A percentile compares a stretch with the other conserved stretches of the same genome.
These are phyloP conservation scores for Lichtheimia ornata DNA, from an alignment of 371 early-diverging fungal genomes.

Conservation along the genomic window DNA sequence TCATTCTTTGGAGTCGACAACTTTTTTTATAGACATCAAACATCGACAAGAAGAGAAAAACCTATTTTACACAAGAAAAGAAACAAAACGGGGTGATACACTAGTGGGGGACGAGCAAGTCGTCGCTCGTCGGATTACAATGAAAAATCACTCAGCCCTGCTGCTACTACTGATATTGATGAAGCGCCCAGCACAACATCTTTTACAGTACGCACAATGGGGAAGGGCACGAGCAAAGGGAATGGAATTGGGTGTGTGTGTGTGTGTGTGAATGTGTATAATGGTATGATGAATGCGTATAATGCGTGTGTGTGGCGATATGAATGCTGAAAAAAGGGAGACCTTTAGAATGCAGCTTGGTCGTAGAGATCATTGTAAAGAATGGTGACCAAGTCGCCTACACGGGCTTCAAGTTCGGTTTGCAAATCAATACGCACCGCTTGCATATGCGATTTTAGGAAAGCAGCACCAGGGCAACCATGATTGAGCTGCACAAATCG, in stretches of 20 bases:
- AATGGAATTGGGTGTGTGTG: background rate
- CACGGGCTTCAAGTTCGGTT: constrained; percentile 14
- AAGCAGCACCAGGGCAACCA: background rate
- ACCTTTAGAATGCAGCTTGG: background rate
- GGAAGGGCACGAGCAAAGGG: too few species aligned
- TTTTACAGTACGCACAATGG: too few species aligned
- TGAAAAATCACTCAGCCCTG: too few species aligned
- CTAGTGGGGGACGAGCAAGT: too few species aligned
- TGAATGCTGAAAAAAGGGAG: background rate
- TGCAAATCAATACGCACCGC: constrained; percentile 6
- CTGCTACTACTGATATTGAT: too few species aligned
- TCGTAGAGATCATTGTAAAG: constrained; percentile 20
- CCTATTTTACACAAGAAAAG: constrained; percentile 1
- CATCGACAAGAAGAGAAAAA: constrained; percentile 1
- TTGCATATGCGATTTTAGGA: constrained; percentile 9
- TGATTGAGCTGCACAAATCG: too few species aligned
- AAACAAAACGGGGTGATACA: background rate
- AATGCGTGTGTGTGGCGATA: background rate
- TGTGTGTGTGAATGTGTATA: constrained; percentile 1
- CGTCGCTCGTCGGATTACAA: too few species aligned
- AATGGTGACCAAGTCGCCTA: constrained; percentile 18
- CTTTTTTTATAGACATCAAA: too few species aligned
- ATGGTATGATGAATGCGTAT: constrained; percentile 3
- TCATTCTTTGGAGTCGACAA: too few species aligned
- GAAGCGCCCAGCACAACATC: too few species aligned